phyloP scores from a whole-genome alignment of 1,284 basidiomycete genomes.

The Boletus smithii region DNA sequence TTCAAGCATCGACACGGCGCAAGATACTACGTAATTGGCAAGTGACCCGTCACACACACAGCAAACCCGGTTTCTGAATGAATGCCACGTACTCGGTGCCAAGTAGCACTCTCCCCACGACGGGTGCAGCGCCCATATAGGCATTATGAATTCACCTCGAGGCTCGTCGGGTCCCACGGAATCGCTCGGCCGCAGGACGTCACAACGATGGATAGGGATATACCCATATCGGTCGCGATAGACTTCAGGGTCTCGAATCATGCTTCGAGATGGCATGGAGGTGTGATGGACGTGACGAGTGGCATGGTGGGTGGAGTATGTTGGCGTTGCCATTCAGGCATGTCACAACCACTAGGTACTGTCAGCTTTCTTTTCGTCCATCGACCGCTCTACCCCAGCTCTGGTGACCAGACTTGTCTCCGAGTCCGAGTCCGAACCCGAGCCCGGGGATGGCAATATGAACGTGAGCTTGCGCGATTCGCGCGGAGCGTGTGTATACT shows the following conservation, averaged over 20 bases:
- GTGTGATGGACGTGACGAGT: background rate
- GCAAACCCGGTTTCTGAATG: slow-evolving; percentile 6
- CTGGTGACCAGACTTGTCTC: slow-evolving; percentile 3
- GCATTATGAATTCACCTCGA: slow-evolving; percentile 9
- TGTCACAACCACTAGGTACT: background rate
- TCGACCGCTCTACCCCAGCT: background rate
- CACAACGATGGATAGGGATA: slow-evolving; percentile 7
- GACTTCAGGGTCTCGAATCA: slow-evolving; percentile 15
- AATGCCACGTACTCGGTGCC: background rate
- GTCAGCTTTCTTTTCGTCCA: background rate
- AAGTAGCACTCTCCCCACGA: background rate
- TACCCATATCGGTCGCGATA: slow-evolving; percentile 8
- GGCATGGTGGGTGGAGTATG: background rate
- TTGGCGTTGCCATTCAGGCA: background rate
- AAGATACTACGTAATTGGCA: slow-evolving; percentile 4
- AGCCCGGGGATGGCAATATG: background rate
- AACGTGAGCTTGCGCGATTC: background rate
- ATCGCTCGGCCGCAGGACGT: slow-evolving; percentile 16
- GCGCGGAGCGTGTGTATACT: no score
- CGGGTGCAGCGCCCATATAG: slow-evolving; percentile 1
- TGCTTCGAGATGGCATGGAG: background rate
- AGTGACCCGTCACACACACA: slow-evolving; percentile 9
- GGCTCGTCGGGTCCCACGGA: slow-evolving; percentile 4
- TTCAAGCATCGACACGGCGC: background rate
- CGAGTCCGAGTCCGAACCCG: background rate